Conservation (phyloP, 2,329 filamentous ascomycete genomes). For the Ciborinia camelliae region DNA sequence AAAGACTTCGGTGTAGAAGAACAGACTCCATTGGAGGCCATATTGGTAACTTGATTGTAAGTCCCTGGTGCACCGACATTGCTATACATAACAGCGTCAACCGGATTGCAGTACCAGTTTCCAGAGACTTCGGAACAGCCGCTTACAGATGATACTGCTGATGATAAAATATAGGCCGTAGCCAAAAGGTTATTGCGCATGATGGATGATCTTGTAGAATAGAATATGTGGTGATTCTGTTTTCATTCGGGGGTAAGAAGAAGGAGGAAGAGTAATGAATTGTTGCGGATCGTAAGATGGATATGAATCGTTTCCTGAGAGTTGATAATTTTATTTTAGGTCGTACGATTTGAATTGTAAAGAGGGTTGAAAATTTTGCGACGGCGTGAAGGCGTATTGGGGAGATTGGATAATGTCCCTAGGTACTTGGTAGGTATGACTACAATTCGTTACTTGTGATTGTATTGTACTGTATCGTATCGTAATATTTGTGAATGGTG, state of each 20-base stretch:
- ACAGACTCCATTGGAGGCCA: slow-evolving; percentile 57
- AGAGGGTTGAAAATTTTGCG: not conserved
- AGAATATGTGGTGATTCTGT: not conserved
- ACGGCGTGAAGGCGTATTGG: not conserved
- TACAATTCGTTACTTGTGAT: not conserved
- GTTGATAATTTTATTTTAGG: too few species aligned
- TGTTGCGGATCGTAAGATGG: not conserved
- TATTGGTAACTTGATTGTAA: slow-evolving; percentile 62
- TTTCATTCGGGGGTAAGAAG: not conserved
- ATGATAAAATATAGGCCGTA: not conserved
- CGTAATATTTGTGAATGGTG: not conserved
- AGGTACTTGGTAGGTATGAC: not conserved
- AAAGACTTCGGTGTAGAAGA: slow-evolving; percentile 50
- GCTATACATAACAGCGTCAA: slow-evolving; percentile 64
- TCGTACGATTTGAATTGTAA: not conserved
- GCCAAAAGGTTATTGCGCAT: slow-evolving; percentile 17
- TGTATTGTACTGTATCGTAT: not conserved
- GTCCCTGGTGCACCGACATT: slow-evolving; percentile 57
- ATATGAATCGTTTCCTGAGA: not conserved
- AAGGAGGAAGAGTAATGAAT: not conserved
- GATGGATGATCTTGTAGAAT: not conserved
- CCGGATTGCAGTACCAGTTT: slow-evolving; percentile 65
- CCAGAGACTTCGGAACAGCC: slow-evolving; percentile 36
- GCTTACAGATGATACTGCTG: not conserved
- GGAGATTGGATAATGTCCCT: not conserved